Conservation (phyloP, 352 stramenopile species). For the Pythium dissotocum region DNA sequence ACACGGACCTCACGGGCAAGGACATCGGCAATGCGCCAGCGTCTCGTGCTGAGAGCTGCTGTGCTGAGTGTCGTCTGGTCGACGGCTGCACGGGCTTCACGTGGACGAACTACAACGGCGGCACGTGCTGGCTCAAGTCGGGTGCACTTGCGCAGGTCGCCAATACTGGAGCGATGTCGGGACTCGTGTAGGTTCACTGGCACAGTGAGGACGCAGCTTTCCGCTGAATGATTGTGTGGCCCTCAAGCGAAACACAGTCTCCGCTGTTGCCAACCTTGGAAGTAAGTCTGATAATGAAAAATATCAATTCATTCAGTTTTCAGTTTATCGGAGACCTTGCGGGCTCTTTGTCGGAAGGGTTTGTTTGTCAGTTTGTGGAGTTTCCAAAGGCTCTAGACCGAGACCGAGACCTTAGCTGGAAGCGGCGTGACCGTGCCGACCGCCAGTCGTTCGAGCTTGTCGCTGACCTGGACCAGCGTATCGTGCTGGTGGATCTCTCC, state of each 20-base stretch:
- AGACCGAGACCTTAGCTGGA: neutral
- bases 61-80: slow-evolving; percentile 1
- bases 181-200: neutral
- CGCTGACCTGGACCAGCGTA: slow-evolving; percentile 42
- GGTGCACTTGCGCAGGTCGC: neutral
- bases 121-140: slow-evolving; percentile 57
- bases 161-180: neutral
- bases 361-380: no score
- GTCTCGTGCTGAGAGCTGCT: neutral
- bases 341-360: no score
- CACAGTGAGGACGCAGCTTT: neutral
- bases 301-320: no score
- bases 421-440: neutral
- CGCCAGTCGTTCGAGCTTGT: slow-evolving; percentile 31
- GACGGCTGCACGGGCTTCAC: slow-evolving; percentile 15
- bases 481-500: slow-evolving; percentile 39
- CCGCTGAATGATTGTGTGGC: no score
- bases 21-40: slow-evolving; percentile 3
- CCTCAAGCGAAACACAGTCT: no score
- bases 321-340: no score
- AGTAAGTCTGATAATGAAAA: no score
- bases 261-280: no score
- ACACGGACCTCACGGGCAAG: slow-evolving; percentile 4
- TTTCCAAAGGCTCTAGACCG: neutral
- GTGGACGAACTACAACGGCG: slow-evolving; percentile 49